These are phyloP conservation scores for Rosa persica DNA, from an alignment of 306 rosid genomes.

Conservation along the genomic window DNA sequence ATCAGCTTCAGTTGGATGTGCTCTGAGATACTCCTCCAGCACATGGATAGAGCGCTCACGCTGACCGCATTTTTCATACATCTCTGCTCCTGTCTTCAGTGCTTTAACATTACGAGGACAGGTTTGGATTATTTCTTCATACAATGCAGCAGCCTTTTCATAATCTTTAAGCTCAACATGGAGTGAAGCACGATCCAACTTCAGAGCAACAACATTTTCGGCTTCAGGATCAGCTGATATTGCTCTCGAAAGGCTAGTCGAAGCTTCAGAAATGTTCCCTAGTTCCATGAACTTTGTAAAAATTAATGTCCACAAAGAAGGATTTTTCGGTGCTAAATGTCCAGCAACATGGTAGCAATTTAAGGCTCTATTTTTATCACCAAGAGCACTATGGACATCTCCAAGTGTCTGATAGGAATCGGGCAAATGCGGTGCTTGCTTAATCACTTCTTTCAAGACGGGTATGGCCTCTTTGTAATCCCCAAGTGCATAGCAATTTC, in stretches of 20 bases:
- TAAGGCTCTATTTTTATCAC: conserved; percentile 57
- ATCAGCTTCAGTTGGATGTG: conserved; percentile 50
- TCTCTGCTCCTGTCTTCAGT: conserved; percentile 68
- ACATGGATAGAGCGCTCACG: conserved; percentile 52
- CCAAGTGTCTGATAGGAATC: conserved; percentile 85
- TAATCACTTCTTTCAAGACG: conserved; percentile 60
- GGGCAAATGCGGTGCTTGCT: conserved; percentile 71
- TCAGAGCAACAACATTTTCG: conserved; percentile 38
- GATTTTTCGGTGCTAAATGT: conserved; percentile 60
- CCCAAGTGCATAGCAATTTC: conserved; percentile 52
- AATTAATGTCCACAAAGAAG: conserved; percentile 67
- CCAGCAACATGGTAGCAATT: conserved; percentile 80
- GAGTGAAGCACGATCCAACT: conserved; percentile 60
- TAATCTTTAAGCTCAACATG: conserved; percentile 64
- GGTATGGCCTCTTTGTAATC: conserved; percentile 66
- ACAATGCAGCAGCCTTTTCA: conserved; percentile 78
- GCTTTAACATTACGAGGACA: conserved; percentile 66
- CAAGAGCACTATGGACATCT: conserved; percentile 52
- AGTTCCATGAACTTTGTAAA: conserved; percentile 67
- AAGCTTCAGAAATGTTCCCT: conserved; percentile 62
- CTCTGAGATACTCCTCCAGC: conserved; percentile 74
- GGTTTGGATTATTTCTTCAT: conserved; percentile 59
- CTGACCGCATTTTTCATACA: conserved; percentile 73
- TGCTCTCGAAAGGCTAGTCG: conserved; percentile 73
- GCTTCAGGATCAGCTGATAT: conserved; percentile 70